Percentiles rank a stretch among this genome's conserved stretches.
These are phyloP conservation scores for Calvatia gigantea DNA, from an alignment of 768 basidiomycete genomes.

Conservation along the genomic window DNA sequence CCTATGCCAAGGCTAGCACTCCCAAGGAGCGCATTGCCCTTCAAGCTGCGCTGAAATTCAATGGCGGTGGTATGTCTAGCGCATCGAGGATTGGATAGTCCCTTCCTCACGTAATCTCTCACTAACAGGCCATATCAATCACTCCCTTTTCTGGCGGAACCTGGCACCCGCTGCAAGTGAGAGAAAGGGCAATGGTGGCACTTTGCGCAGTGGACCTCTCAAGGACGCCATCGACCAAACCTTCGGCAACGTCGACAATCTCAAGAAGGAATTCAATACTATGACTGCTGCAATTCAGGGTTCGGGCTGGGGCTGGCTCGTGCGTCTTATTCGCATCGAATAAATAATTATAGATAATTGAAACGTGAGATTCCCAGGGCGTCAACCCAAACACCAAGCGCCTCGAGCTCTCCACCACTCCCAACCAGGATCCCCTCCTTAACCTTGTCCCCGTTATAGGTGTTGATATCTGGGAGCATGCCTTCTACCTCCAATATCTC, in stretches of 20 bases:
- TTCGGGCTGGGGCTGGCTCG: conserved; percentile 98
- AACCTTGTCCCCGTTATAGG: conserved; percentile 87
- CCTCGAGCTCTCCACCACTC: conserved; percentile 88
- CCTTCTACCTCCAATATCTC: conserved; percentile 81
- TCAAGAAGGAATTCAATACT: conserved; percentile 86
- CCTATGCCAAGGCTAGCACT: conserved; percentile 63
- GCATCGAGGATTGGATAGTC: not conserved
- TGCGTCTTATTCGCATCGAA: conserved; percentile 26
- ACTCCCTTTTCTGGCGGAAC: conserved; percentile 97
- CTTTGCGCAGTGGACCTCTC: conserved; percentile 61
- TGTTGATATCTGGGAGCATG: conserved; percentile 97
- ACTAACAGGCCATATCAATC: conserved; percentile 81
- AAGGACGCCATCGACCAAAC: conserved; percentile 73
- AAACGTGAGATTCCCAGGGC: conserved; percentile 42
- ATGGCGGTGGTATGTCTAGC: conserved; percentile 74
- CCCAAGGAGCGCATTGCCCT: conserved; percentile 77
- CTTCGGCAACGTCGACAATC: conserved; percentile 83
- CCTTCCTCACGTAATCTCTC: not conserved
- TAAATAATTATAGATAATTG: not conserved
- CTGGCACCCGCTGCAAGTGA: conserved; percentile 59
- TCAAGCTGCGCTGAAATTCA: conserved; percentile 93
- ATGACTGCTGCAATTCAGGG: conserved; percentile 92
- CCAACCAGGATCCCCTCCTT: conserved; percentile 92
- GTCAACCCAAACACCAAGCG: conserved; percentile 62
- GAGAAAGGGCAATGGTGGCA: conserved; percentile 53